Evolutionary conservation across 331 rosid genomes (phyloP).

Genomic region (Prunus yedoensis): DNA sequence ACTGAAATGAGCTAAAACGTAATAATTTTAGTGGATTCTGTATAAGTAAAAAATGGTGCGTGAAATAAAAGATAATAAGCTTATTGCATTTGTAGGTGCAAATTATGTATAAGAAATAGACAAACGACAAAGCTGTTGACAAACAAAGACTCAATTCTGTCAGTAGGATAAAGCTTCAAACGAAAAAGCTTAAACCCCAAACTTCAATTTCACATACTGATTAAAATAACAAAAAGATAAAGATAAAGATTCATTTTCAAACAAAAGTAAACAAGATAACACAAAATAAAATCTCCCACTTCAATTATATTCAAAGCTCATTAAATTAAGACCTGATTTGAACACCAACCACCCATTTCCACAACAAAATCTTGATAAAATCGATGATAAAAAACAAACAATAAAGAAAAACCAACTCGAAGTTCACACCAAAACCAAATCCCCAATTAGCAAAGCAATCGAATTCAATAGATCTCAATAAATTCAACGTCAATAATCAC

Average conservation of each 20-base stretch:
- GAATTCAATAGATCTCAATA: constrained; percentile 41
- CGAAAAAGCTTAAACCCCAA: neutral
- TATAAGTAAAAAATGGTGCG: neutral
- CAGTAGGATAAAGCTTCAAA: neutral
- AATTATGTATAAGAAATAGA: neutral
- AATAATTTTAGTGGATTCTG: neutral
- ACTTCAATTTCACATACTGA: neutral
- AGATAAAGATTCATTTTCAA: neutral
- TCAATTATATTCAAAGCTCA: neutral
- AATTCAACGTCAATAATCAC: constrained; percentile 32
- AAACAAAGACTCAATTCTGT: neutral
- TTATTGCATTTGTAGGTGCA: neutral
- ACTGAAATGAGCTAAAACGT: neutral
- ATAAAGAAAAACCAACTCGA: constrained; percentile 12
- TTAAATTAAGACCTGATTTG: constrained; percentile 20
- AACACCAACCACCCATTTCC: constrained; percentile 8
- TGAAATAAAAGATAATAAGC: neutral
- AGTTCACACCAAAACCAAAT: constrained; percentile 13
- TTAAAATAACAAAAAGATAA: neutral
- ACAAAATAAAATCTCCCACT: neutral
- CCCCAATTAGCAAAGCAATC: constrained; percentile 26
- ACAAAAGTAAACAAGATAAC: neutral
- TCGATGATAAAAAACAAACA: constrained; percentile 21
- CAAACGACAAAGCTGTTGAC: neutral
- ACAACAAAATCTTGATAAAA: constrained; percentile 17